Evolutionary conservation across 306 rosid genomes (phyloP), one percentile per base, ranked within the genome.

Genomic region (Lagenaria siceraria): DNA sequence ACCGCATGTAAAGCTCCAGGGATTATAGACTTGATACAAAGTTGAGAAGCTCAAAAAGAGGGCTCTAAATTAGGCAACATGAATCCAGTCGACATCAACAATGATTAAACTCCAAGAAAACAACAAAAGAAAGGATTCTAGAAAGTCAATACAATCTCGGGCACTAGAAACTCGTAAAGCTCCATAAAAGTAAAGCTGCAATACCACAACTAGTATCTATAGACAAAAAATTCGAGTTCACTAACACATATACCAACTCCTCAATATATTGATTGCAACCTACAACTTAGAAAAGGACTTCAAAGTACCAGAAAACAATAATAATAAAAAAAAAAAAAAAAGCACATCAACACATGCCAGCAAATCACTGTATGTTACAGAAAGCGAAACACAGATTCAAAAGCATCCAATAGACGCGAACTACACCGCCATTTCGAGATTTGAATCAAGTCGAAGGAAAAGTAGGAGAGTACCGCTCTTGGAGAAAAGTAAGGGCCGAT

Each of bases 401-500:
- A 46, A 24, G 21, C 55, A 24, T 70, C 38, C 1, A 70, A 22
- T 9, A 43, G 56, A 46, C 36, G 5, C 14, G 22, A 72, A 72
- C 5, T 48, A 72, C 59, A 49, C 13, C 42, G 54, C 31, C 59
- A 72, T 72, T 72, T 27, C 76, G 3, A 13, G 24, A 72, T 72
- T 48, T 9, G 76, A 72, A 72, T 46, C 35, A 70, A 13, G 21
- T 29, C 2, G 36, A 73, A 51, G 36, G 22, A 61, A 49, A 74
- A 69, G 11, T 17, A 52, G 61, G 58, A 29, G 66, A 66, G 35
- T 68, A 91, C 95, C 98, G 86, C 85, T 89, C 87, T 79, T 83
- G 91, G 56, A 90, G 90, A 78, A 90, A 89, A 70, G 91, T 85
- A 52, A 87, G 91, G 81, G 94, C 86, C 2, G 97, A 88, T 84